Evolutionary conservation across 2,329 filamentous ascomycete species (phyloP).

Genomic region (Stylonectria norvegica): DNA sequence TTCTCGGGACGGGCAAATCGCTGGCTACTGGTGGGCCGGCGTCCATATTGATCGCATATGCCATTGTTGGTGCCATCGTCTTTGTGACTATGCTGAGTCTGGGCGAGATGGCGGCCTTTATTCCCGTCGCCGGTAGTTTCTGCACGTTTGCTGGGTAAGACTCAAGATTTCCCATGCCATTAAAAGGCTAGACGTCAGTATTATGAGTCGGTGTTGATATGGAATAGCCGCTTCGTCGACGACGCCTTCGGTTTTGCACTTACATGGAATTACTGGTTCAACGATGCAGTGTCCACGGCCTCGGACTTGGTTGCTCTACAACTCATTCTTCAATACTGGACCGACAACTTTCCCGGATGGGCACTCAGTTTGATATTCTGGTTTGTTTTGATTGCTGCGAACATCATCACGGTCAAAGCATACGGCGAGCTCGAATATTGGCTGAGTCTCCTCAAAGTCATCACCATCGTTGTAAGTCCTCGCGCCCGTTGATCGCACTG

Average conservation of each 20-base stretch:
- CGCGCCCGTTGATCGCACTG: accelerated
- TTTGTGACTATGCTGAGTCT: constrained; percentile 57
- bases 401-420: constrained; percentile 33
- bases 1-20: constrained; percentile 59
- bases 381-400: constrained; percentile 47
- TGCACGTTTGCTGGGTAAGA: constrained; percentile 44
- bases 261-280: constrained; percentile 64
- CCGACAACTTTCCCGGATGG: constrained; percentile 59
- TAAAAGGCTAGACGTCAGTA: too few species aligned
- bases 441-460: constrained; percentile 53
- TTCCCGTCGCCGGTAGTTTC: constrained; percentile 52
- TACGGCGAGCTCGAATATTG: constrained; percentile 51
- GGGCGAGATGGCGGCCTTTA: constrained; percentile 58
- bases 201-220: not conserved
- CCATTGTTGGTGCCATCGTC: constrained; percentile 55
- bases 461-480: constrained; percentile 44
- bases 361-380: constrained; percentile 61
- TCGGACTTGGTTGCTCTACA: constrained; percentile 53
- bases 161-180: constrained; percentile 39
- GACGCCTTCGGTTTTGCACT: constrained; percentile 53
- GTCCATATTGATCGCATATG: constrained; percentile 55
- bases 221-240: constrained; percentile 44
- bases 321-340: constrained; percentile 61
- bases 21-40: constrained; percentile 58
- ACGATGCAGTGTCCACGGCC: constrained; percentile 54